Base-by-base conservation (phyloP, 2,329 filamentous ascomycete species). In the Parascedosporium putredinis region DNA sequence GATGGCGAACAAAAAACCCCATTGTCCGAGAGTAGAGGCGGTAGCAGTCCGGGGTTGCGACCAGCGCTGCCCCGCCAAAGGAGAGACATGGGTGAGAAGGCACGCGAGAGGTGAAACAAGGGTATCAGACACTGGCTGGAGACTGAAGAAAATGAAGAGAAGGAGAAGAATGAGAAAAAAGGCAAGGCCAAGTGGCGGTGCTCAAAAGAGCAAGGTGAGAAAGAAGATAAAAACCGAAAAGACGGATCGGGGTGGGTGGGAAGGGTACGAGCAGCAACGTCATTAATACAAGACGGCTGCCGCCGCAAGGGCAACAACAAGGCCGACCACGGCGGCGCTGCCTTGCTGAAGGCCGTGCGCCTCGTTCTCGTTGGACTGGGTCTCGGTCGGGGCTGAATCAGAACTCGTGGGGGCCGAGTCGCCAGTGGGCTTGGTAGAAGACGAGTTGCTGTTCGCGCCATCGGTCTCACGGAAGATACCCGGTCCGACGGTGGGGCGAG, bases 281-380 rank as follows among this genome's bases (percentile, higher is more conserved):
- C 40, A 49, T 58, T 62, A 77, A 54, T 72, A 70, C 54, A 76
- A 63, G 56, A 67, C 74, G 14, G 70, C 69, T 23, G 75, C 71
- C 22, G 74, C 76, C 27, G 78, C 65, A 42, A 81, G 68, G 49
- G 76, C 77, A 43, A 80, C 68, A 40, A 80, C 64, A 20, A 81
- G 67, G 43, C 77, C 75, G 6, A 68, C 75, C 34, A 77, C 61
- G 46, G 76, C 74, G 45, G 71, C 68, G 48, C 70, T 71, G 46
- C 72, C 71, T 55, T 76, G 69, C 43, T 69, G 70, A 14, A 66
- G 66, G 18, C 68, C 72, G 49, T 63, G 33, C 12, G 45, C 65
- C 55, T 76, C 73, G 53, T 66, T 75, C 12, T 51, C 52, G 47
- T 60, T 51, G 40, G 60, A 55, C 16, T 58, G 52, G 7, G 59